Percentiles rank a stretch among this genome's conserved stretches.
phyloP scores from a whole-genome alignment of 805 yeast genomes.

The Barnettozyma californica region DNA sequence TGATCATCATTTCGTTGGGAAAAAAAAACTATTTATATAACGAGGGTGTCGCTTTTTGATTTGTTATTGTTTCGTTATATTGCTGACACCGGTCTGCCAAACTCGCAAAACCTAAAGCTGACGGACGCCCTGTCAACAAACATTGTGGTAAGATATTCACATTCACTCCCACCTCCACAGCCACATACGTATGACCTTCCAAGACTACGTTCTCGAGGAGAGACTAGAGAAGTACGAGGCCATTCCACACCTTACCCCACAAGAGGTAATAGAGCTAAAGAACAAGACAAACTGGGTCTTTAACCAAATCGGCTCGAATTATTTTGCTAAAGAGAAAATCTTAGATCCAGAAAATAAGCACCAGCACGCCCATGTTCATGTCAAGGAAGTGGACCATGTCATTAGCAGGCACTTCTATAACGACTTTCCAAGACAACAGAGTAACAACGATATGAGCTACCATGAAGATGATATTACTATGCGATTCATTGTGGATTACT shows the following conservation, averaged over 20 bases:
- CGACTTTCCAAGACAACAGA: conserved; percentile 26
- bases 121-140: not conserved
- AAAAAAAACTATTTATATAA: not conserved
- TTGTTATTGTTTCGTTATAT: not conserved
- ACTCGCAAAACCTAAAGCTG: not conserved
- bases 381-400: conserved; percentile 14
- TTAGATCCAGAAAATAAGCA: conserved; percentile 10
- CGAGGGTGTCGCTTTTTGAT: not conserved
- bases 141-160: too few species aligned
- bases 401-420: conserved; percentile 19
- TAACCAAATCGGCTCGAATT: conserved; percentile 2
- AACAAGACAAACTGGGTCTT: conserved; percentile 1
- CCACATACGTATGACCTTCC: conserved; percentile 13
- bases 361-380: conserved; percentile 10
- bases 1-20: not conserved
- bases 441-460: conserved; percentile 24
- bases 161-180: not conserved
- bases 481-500: conserved; percentile 23
- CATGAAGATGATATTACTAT: conserved; percentile 26
- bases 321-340: conserved; percentile 6
- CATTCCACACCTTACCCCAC: not conserved
- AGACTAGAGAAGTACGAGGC: conserved; percentile 16
- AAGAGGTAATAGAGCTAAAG: not conserved
- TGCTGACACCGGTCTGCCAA: not conserved
- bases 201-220: conserved; percentile 19